Conservation (phyloP, 2,329 filamentous ascomycete genomes). For the Epichloe elymi region DNA sequence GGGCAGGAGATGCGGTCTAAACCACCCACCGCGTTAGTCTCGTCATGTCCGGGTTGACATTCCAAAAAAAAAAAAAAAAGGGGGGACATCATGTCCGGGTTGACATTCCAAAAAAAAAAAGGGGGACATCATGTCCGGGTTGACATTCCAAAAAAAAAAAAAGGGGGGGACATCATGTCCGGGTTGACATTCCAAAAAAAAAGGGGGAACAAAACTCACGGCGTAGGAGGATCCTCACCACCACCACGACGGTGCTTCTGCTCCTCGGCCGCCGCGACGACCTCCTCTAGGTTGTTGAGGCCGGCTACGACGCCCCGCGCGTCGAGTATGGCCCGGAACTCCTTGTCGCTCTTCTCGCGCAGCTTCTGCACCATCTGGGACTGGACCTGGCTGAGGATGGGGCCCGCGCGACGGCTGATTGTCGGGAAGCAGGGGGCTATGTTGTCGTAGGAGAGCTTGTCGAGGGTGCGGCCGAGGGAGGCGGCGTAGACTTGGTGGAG, state of each 20-base stretch:
- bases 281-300: slow-evolving; percentile 45
- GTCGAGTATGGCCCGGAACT: slow-evolving; percentile 42
- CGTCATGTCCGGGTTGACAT: too few species aligned
- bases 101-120: too few species aligned
- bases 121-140: too few species aligned
- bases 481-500: slow-evolving; percentile 40
- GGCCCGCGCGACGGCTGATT: slow-evolving; percentile 36
- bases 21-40: not conserved
- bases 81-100: too few species aligned
- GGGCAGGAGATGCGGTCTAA: slow-evolving; percentile 42
- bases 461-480: slow-evolving; percentile 39
- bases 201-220: too few species aligned
- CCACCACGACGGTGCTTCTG: not conserved
- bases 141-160: too few species aligned
- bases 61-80: too few species aligned
- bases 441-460: slow-evolving; percentile 41
- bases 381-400: slow-evolving; percentile 41
- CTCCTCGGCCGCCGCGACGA: slow-evolving; percentile 26
- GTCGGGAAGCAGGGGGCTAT: slow-evolving; percentile 50
- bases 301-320: slow-evolving; percentile 39
- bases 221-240: too few species aligned
- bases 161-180: too few species aligned
- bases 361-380: slow-evolving; percentile 44
- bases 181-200: too few species aligned
- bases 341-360: slow-evolving; percentile 39